Evolutionary conservation across 371 early-diverging fungal species (phyloP).

Genomic region (Apophysomyces sp.): DNA sequence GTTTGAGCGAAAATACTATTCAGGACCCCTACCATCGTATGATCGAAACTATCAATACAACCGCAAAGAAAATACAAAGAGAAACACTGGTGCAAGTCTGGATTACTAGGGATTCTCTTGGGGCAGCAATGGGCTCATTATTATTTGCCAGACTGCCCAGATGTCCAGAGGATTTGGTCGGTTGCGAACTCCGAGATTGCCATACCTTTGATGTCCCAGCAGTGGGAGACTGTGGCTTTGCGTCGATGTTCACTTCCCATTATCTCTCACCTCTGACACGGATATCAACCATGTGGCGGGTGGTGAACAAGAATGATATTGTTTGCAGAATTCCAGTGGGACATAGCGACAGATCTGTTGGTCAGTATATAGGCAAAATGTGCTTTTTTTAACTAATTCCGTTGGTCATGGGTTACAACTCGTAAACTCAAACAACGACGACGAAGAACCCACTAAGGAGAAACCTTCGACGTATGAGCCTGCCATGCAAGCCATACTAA

Average conservation of each 20-base stretch:
- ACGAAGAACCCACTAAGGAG: too few species aligned
- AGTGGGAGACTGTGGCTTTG: slow-evolving; percentile 39
- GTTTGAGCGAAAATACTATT: slow-evolving; percentile 8
- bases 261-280: slow-evolving; percentile 9
- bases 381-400: slow-evolving; percentile 27
- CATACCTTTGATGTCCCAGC: slow-evolving; percentile 40
- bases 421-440: too few species aligned
- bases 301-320: slow-evolving; percentile 27
- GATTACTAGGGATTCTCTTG: slow-evolving; percentile 49
- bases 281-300: slow-evolving; percentile 23
- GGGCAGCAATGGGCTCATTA: slow-evolving; percentile 36
- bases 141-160: slow-evolving; percentile 40
- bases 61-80: slow-evolving; percentile 18
- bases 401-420: slow-evolving; percentile 24
- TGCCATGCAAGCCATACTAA: too few species aligned
- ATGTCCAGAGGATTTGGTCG: slow-evolving; percentile 14
- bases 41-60: slow-evolving; percentile 28
- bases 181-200: slow-evolving; percentile 24
- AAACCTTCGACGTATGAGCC: too few species aligned
- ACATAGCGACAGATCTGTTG: slow-evolving; percentile 10
- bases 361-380: slow-evolving; percentile 4
- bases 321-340: slow-evolving; percentile 21
- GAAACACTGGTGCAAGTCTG: slow-evolving; percentile 42
- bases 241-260: slow-evolving; percentile 19
- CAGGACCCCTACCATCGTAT: slow-evolving; percentile 41